Percentiles rank a stretch among this genome's conserved stretches.
Conservation (phyloP, 768 basidiomycete genomes). For the Arthromyces matolae region DNA sequence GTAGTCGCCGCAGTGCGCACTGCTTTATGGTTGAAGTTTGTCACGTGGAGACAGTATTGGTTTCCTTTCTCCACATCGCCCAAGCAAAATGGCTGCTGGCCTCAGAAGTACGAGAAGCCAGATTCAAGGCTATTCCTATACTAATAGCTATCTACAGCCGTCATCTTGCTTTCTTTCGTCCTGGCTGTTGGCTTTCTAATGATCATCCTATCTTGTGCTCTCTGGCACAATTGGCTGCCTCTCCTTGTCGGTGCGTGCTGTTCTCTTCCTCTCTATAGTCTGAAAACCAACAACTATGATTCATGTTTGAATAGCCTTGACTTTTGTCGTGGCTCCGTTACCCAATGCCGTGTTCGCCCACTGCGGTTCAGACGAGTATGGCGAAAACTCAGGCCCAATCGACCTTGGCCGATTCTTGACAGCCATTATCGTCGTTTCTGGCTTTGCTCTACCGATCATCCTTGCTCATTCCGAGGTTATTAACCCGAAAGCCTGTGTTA, state of each 20-base stretch:
- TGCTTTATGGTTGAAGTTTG: no score
- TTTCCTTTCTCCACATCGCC: background rate
- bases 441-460: slow-evolving; percentile 89
- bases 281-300: background rate
- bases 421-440: slow-evolving; percentile 83
- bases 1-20: no score
- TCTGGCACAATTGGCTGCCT: slow-evolving; percentile 96
- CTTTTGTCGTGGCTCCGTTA: slow-evolving; percentile 91
- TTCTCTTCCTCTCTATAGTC: background rate
- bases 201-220: slow-evolving; percentile 94
- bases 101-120: slow-evolving; percentile 55
- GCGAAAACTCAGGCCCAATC: slow-evolving; percentile 64
- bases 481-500: slow-evolving; percentile 75
- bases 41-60: no score
- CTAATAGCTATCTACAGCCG: slow-evolving; percentile 50
- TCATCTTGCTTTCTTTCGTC: slow-evolving; percentile 95
- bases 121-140: background rate
- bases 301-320: slow-evolving; percentile 58
- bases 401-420: slow-evolving; percentile 97
- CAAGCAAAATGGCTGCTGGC: slow-evolving; percentile 54
- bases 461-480: slow-evolving; percentile 92
- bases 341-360: slow-evolving; percentile 95
- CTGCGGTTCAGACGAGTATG: slow-evolving; percentile 87
- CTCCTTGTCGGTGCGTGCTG: slow-evolving; percentile 88
- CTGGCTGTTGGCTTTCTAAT: slow-evolving; percentile 97